Evolutionary conservation across 2,329 filamentous ascomycete species (phyloP), one percentile per base, ranked within the genome.

Genomic region (Colletotrichum chrysophilum): DNA sequence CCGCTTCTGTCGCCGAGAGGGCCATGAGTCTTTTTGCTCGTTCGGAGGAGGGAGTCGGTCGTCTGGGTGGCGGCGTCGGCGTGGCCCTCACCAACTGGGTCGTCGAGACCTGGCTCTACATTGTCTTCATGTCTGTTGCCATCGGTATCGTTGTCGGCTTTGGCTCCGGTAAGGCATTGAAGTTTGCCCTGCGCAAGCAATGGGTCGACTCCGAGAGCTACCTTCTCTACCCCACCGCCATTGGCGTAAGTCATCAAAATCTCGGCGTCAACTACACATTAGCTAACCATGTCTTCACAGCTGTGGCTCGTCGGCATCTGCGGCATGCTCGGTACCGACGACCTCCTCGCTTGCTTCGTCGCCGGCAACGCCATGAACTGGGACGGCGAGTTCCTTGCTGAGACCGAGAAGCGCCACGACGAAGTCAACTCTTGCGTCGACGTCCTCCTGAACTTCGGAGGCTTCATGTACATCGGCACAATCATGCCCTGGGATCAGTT

Each of bases 361-460:
- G 91, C 91, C 1, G 91, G 91, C 5, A 89, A 87, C 78, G 87
- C 87, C 13, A 82, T 93, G 65, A 93, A 92, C 81, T 93, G 91
- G 91, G 89, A 92, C 70, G 91, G 91, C 4, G 80, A 87, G n/a
- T 93, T 89, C 78, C 88, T 91, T 4, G 84, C 85, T 5, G 91
- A 93, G 80, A 86, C 88, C 0, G 85, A 91, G 71, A 83, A 86
- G 12, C 87, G 90, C 6, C 90, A 92, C 78, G 91, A 93, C 74
- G 90, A 92, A 66, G 90, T 93, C 78, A 93, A 93, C 80, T 86
- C 87, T 2, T 88, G 87, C 48, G 85, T 93, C 16, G 90, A 92
- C 66, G 88, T 91, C 0, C 80, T 92, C 0, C 84, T 93, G 52
- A 93, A 92, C 79, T 91, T 91, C 77, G 90, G 87, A 8, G 89